Percentiles rank a stretch among this genome's conserved stretches.
phyloP scores from a whole-genome alignment of 2,329 filamentous ascomycete species.

The Verticillium nubilum region DNA sequence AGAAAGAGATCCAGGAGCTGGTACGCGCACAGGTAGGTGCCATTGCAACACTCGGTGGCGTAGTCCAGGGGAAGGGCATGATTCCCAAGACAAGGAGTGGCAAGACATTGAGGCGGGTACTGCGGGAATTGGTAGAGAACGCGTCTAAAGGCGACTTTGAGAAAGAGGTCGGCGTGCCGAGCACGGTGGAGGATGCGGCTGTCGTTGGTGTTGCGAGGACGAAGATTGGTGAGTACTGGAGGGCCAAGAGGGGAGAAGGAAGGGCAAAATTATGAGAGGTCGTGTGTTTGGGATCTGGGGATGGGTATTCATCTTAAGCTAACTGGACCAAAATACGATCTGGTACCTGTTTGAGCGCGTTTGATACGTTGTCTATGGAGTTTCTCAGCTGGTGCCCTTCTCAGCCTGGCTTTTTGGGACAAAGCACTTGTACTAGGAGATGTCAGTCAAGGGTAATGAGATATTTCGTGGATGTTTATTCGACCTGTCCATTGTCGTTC shows the following conservation, averaged over 20 bases:
- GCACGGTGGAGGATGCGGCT: slow-evolving; percentile 75
- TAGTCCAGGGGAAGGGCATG: slow-evolving; percentile 79
- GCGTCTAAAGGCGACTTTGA: slow-evolving; percentile 68
- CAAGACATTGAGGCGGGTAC: slow-evolving; percentile 78
- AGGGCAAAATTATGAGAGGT: slow-evolving; percentile 42
- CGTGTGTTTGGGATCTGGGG: neutral
- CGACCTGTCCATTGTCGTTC: too few relatives aligned
- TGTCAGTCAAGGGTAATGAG: too few relatives aligned
- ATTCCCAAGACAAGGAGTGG: slow-evolving; percentile 91
- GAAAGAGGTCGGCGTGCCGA: slow-evolving; percentile 67
- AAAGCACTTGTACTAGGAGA: too few relatives aligned
- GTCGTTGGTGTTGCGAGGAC: slow-evolving; percentile 69
- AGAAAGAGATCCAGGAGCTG: slow-evolving; percentile 61
- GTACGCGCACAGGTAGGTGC: slow-evolving; percentile 80
- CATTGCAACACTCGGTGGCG: slow-evolving; percentile 79
- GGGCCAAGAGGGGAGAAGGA: slow-evolving; percentile 38
- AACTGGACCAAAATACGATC: too few relatives aligned
- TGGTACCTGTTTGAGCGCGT: too few relatives aligned
- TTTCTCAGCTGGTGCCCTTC: too few relatives aligned
- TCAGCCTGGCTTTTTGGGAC: too few relatives aligned
- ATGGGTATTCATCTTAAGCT: neutral
- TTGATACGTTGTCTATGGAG: too few relatives aligned
- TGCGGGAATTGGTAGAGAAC: slow-evolving; percentile 81
- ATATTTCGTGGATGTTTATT: too few relatives aligned
- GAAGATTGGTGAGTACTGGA: slow-evolving; percentile 73